phyloP scores from a whole-genome alignment of 2,329 filamentous ascomycete genomes.

The Xylaria sp. region DNA sequence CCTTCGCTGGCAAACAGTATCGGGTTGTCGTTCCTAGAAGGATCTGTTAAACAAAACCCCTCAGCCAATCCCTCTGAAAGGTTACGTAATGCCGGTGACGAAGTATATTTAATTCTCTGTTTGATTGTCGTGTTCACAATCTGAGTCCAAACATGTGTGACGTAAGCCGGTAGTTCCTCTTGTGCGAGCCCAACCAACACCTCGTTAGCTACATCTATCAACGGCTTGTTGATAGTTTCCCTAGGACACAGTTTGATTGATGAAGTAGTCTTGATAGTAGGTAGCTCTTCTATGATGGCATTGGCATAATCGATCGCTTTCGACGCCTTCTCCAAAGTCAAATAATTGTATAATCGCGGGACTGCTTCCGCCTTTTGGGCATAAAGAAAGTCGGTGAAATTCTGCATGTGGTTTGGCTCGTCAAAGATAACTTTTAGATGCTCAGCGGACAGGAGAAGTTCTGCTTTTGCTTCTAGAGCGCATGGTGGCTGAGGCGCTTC shows the following conservation, averaged over 20 bases:
- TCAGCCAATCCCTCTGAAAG: slow-evolving; percentile 81
- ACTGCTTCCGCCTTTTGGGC: slow-evolving; percentile 69
- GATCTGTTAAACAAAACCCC: slow-evolving; percentile 81
- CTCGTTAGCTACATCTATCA: slow-evolving; percentile 72
- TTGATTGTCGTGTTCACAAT: slow-evolving; percentile 77
- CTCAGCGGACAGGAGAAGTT: slow-evolving; percentile 72
- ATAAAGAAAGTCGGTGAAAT: slow-evolving; percentile 75
- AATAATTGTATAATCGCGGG: slow-evolving; percentile 75
- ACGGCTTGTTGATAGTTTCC: slow-evolving; percentile 65
- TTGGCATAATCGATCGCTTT: slow-evolving; percentile 78
- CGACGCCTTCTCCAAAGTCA: slow-evolving; percentile 76
- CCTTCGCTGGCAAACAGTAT: slow-evolving; percentile 82
- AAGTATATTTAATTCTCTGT: slow-evolving; percentile 73
- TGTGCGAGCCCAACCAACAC: slow-evolving; percentile 73
- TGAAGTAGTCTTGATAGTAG: slow-evolving; percentile 64
- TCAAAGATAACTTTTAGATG: slow-evolving; percentile 74
- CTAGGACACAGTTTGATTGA: slow-evolving; percentile 64
- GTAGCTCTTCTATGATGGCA: slow-evolving; percentile 70
- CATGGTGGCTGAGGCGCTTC: slow-evolving; percentile 54
- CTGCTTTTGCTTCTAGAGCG: slow-evolving; percentile 72
- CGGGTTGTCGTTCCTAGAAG: slow-evolving; percentile 77
- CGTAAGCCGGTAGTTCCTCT: slow-evolving; percentile 77
- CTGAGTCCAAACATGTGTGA: slow-evolving; percentile 75
- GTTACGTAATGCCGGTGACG: slow-evolving; percentile 72
- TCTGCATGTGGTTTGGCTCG: slow-evolving; percentile 70